phyloP scores from a whole-genome alignment of 176 grass and related monocot genomes.

The Chloris gayana region DNA sequence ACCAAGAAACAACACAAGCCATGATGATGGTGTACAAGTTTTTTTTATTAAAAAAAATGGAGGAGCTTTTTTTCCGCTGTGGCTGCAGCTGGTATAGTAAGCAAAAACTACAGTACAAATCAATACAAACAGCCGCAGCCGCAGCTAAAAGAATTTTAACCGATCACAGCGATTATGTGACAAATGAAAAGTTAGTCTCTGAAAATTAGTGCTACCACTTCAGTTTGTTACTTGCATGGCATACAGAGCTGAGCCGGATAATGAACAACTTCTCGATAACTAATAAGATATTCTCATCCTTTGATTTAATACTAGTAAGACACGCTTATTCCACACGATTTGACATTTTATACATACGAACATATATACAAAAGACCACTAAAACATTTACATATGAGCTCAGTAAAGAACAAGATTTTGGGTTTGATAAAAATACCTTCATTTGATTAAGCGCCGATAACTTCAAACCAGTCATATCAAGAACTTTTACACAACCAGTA shows the following conservation, averaged over 20 bases:
- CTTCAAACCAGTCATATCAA: conserved; percentile 96
- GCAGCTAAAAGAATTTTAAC: too few relatives aligned
- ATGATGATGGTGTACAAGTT: conserved; percentile 9
- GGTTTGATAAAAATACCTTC: conserved; percentile 57
- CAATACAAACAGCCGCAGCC: too few relatives aligned
- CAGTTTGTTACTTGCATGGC: not conserved
- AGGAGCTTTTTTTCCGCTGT: too few relatives aligned
- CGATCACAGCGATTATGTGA: too few relatives aligned
- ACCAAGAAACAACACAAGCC: conserved; percentile 31
- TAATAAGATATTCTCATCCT: not conserved
- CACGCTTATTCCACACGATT: conserved; percentile 16
- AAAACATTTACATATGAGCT: not conserved
- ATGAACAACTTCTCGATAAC: not conserved
- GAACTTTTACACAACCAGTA: conserved; percentile 74
- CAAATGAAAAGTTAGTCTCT: not conserved
- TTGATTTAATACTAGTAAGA: not conserved
- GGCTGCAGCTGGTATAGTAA: too few relatives aligned
- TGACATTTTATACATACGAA: too few relatives aligned
- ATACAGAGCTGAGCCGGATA: not conserved
- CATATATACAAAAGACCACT: too few relatives aligned
- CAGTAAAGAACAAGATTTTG: not conserved
- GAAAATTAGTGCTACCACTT: not conserved
- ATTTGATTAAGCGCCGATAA: conserved; percentile 88
- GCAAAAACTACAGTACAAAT: too few relatives aligned
- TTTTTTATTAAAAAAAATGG: not conserved